phyloP scores from a whole-genome alignment of 2,329 filamentous ascomycete genomes.

The Hypoxylon sp. region DNA sequence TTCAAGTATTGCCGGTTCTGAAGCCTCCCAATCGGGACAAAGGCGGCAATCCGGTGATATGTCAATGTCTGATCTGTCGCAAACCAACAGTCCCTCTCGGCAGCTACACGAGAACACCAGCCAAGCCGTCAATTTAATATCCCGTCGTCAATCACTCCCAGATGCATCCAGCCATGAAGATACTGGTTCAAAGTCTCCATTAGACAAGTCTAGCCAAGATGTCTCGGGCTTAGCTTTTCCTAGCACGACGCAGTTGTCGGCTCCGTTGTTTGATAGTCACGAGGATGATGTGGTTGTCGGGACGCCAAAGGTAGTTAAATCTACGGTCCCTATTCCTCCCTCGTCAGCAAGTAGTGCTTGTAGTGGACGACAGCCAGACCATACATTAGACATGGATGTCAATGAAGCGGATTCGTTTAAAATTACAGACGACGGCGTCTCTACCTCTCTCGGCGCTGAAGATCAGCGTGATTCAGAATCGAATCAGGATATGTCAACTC shows the following conservation, averaged over 20 bases:
- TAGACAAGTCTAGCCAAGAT: slow-evolving; percentile 8
- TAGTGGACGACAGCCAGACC: slow-evolving; percentile 67
- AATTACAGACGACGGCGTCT: slow-evolving; percentile 37
- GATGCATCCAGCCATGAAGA: slow-evolving; percentile 20
- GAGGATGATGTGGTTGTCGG: slow-evolving; percentile 46
- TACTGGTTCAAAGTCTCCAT: neutral
- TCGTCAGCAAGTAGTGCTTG: slow-evolving; percentile 60
- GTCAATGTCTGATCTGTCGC: slow-evolving; percentile 48
- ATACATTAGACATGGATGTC: slow-evolving; percentile 56
- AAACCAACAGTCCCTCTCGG: slow-evolving; percentile 52
- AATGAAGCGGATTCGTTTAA: slow-evolving; percentile 49
- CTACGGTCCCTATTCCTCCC: slow-evolving; percentile 51
- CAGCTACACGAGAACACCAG: slow-evolving; percentile 51
- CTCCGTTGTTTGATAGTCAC: slow-evolving; percentile 37
- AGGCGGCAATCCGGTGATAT: slow-evolving; percentile 38
- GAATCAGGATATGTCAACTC: slow-evolving; percentile 32
- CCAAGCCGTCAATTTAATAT: slow-evolving; percentile 39
- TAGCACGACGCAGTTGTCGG: slow-evolving; percentile 38
- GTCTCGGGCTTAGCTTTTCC: slow-evolving; percentile 12
- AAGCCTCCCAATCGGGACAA: slow-evolving; percentile 43
- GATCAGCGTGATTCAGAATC: slow-evolving; percentile 13
- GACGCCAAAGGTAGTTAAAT: slow-evolving; percentile 52
- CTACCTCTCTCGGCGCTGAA: slow-evolving; percentile 24
- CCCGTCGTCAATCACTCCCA: slow-evolving; percentile 20
- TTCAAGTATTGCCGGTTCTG: slow-evolving; percentile 31